Conservation (phyloP, 257 asterid species). For the Lavandula angustifolia region DNA sequence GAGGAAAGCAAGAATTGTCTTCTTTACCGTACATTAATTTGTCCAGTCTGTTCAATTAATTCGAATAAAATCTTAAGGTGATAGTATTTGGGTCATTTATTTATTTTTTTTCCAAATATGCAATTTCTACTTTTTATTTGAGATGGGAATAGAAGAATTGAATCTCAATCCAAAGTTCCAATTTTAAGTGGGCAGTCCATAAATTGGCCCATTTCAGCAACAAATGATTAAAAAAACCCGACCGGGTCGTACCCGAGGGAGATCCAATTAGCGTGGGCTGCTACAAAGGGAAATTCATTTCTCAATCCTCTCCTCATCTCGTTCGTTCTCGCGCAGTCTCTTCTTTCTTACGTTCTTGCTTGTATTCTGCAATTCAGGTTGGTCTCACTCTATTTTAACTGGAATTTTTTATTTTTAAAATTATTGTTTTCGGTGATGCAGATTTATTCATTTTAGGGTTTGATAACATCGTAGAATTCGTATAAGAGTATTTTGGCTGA, state of each 20-base stretch:
- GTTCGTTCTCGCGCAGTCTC: conserved; percentile 7
- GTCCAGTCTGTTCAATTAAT: too few species aligned
- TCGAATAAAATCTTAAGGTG: too few species aligned
- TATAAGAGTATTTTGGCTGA: background rate
- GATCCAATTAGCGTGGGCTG: background rate
- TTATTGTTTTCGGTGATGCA: background rate
- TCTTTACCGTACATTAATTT: too few species aligned
- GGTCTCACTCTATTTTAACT: background rate
- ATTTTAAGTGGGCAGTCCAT: background rate
- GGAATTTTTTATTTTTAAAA: background rate
- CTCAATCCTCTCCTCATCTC: background rate
- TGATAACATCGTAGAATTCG: background rate
- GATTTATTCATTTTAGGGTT: conserved; percentile 9
- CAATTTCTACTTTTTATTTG: too few species aligned
- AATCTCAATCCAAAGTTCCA: background rate
- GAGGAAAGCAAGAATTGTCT: background rate
- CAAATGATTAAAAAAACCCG: background rate
- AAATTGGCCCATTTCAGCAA: background rate
- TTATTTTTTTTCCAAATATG: too few species aligned
- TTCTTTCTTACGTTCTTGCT: background rate
- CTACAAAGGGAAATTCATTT: background rate
- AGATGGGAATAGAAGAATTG: background rate
- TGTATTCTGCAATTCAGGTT: background rate
- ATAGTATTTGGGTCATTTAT: too few species aligned
- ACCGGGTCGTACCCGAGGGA: background rate